A percentile compares a stretch with the other conserved stretches of the same genome.
Evolutionary conservation across 768 basidiomycete species (phyloP).

Genomic region (Cystobasidium onofrii): DNA sequence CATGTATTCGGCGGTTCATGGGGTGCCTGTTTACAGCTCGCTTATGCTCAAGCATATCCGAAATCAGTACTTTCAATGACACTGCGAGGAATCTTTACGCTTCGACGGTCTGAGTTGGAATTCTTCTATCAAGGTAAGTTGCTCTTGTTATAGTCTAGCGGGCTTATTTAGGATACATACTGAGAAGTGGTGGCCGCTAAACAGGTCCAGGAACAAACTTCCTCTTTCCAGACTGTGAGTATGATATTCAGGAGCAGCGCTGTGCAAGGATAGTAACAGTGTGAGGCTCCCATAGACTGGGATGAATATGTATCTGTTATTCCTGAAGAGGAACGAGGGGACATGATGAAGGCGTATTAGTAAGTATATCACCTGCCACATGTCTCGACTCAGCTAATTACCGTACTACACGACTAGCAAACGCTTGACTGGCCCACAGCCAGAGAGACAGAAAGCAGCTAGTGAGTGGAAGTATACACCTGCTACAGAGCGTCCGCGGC

Average conservation of each 20-base stretch:
- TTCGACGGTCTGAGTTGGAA: constrained; percentile 64
- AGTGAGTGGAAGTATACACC: constrained; percentile 6
- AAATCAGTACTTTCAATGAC: constrained; percentile 69
- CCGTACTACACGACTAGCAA: constrained; percentile 42
- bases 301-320: constrained; percentile 73
- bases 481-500: not conserved
- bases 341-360: constrained; percentile 77
- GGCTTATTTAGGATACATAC: not conserved
- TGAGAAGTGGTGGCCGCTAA: not conserved
- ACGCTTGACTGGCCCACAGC: constrained; percentile 35
- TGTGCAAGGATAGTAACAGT: not conserved
- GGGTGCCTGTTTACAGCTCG: constrained; percentile 69
- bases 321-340: constrained; percentile 66
- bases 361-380: not conserved
- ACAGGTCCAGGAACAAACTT: constrained; percentile 34
- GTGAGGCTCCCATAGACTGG: constrained; percentile 63
- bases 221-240: constrained; percentile 38
- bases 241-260: too few species aligned
- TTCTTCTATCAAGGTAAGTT: constrained; percentile 84
- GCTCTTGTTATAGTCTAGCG: not conserved
- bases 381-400: not conserved
- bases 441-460: constrained; percentile 34
- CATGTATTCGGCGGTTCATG: constrained; percentile 65
- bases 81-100: constrained; percentile 75
- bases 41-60: constrained; percentile 71